Conservation (phyloP, 495 filamentous ascomycete genomes). For the Ramalina peruviana region DNA sequence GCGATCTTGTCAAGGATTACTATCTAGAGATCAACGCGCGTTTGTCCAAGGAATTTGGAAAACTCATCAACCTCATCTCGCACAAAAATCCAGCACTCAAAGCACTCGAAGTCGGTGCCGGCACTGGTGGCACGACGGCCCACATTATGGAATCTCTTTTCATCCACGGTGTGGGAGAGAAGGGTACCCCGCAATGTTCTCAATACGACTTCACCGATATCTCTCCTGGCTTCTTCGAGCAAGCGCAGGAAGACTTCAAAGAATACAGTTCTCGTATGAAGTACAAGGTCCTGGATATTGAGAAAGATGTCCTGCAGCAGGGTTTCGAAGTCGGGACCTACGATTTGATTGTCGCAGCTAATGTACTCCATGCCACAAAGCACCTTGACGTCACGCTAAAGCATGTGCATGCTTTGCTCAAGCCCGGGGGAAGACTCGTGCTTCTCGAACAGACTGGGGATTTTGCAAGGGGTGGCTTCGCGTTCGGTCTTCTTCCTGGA, state of each 20-base stretch:
- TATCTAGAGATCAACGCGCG: neutral
- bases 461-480: neutral
- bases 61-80: constrained; percentile 19
- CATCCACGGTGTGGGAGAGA: neutral
- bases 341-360: constrained; percentile 38
- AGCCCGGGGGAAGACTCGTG: constrained; percentile 26
- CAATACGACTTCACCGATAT: constrained; percentile 29
- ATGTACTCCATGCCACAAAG: constrained; percentile 34
- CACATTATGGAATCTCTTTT: neutral
- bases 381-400: constrained; percentile 20
- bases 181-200: neutral
- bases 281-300: constrained; percentile 34
- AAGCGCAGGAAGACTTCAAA: constrained; percentile 30
- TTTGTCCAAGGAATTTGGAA: neutral
- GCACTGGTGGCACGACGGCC: constrained; percentile 24
- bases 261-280: constrained; percentile 11
- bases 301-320: constrained; percentile 31
- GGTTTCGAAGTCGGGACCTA: constrained; percentile 32
- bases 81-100: constrained; percentile 27
- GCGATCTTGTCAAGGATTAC: neutral
- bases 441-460: constrained; percentile 21
- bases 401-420: constrained; percentile 23
- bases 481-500: constrained; percentile 1
- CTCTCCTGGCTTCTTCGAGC: constrained; percentile 35
- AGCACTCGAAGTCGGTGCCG: constrained; percentile 39